Percentiles rank a stretch among this genome's conserved stretches.
Conservation (phyloP, 23 red algal species). For the Cyanidium caldarium region DNA sequence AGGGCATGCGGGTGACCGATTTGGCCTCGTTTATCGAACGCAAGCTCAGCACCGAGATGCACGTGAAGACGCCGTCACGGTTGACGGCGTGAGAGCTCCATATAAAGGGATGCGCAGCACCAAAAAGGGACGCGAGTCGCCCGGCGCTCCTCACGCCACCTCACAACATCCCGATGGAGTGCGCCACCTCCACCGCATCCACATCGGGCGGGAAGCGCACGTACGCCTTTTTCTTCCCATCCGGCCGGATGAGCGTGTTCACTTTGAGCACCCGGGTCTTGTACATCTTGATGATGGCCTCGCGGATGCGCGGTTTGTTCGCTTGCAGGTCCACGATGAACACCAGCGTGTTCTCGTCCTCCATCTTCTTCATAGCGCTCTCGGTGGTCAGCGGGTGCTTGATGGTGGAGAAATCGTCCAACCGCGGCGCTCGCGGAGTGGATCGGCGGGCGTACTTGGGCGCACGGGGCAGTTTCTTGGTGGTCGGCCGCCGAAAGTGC, state of each 20-base stretch:
- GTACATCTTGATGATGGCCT: conserved; percentile 79
- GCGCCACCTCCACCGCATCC: conserved; percentile 88
- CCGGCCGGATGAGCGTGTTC: conserved; percentile 92
- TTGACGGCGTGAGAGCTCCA: too few species aligned
- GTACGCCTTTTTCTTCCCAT: conserved; percentile 97
- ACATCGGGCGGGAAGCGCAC: conserved; percentile 63
- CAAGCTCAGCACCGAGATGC: not conserved
- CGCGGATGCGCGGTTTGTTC: conserved; percentile 80
- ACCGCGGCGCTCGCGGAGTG: conserved; percentile 41
- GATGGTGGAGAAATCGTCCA: conserved; percentile 78
- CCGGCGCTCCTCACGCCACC: too few species aligned
- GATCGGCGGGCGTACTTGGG: conserved; percentile 81
- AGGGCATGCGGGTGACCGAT: conserved; percentile 17
- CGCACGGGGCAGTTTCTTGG: conserved; percentile 45
- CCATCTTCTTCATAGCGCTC: conserved; percentile 96
- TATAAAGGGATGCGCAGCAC: too few species aligned
- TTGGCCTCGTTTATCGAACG: not conserved
- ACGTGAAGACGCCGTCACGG: too few species aligned
- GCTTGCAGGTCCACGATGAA: conserved; percentile 91
- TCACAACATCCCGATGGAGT: conserved; percentile 92
- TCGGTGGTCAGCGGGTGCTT: conserved; percentile 94
- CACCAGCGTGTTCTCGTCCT: conserved; percentile 97
- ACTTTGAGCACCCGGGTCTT: conserved; percentile 65
- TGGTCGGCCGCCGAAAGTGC: conserved; percentile 62
- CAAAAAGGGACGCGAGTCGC: too few species aligned